phyloP scores from a whole-genome alignment of 169 alveolate genomes.

The Plasmodium inui region DNA sequence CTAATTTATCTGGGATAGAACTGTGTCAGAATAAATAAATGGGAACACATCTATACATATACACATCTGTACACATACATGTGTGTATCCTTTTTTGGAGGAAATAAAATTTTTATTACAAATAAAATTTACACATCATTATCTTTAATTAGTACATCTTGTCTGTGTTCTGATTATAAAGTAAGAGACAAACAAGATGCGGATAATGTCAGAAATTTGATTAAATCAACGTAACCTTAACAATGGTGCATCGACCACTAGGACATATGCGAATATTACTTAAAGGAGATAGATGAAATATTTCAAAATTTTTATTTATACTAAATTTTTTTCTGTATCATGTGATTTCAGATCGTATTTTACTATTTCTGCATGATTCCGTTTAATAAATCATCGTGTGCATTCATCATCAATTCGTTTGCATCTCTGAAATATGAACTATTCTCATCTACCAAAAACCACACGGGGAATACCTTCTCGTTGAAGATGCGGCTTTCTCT shows the following conservation, averaged over 20 bases:
- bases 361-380: background rate
- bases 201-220: background rate
- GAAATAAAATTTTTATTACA: background rate
- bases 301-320: too few species aligned
- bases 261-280: background rate
- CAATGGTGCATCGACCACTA: background rate
- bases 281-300: too few species aligned
- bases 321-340: too few species aligned
- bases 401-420: background rate
- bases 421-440: background rate
- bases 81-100: background rate
- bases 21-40: background rate
- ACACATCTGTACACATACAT: background rate
- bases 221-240: background rate
- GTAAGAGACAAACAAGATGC: background rate
- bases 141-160: conserved; percentile 1
- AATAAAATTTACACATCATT: background rate
- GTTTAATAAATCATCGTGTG: background rate
- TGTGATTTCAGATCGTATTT: background rate
- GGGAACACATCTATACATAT: background rate
- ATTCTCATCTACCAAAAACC: background rate
- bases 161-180: background rate
- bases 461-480: background rate
- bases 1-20: background rate
- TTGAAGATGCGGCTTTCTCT: background rate